These are phyloP conservation scores for Aspergillus olivimuriae DNA, from an alignment of 495 filamentous ascomycete genomes.

Conservation along the genomic window DNA sequence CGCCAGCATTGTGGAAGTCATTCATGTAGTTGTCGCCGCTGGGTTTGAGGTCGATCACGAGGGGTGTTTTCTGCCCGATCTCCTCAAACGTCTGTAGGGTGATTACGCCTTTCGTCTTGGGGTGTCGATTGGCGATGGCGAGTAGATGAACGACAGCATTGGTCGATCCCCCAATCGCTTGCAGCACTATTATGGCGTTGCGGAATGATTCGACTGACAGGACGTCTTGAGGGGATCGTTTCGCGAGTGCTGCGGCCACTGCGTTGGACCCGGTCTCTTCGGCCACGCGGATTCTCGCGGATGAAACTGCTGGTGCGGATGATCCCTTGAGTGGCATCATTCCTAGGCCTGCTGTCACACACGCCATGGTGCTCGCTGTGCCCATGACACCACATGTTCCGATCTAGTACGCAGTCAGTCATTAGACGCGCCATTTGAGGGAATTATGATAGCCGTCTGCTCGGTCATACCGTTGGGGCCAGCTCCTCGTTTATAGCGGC, in stretches of 20 bases:
- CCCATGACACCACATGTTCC: slow-evolving; percentile 68
- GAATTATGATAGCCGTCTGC: too few relatives aligned
- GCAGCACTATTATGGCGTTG: slow-evolving; percentile 63
- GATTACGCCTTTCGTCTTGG: slow-evolving; percentile 45
- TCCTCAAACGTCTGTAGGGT: slow-evolving; percentile 53
- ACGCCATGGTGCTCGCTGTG: slow-evolving; percentile 66
- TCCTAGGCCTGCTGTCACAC: slow-evolving; percentile 55
- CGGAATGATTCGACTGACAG: slow-evolving; percentile 56
- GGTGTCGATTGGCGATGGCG: slow-evolving; percentile 58
- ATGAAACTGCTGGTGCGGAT: slow-evolving; percentile 59
- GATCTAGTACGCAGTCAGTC: slow-evolving; percentile 42
- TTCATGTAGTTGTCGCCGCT: slow-evolving; percentile 67
- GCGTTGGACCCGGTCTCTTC: slow-evolving; percentile 57
- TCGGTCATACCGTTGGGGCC: slow-evolving; percentile 56
- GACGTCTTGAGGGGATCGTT: slow-evolving; percentile 46
- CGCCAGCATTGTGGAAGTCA: slow-evolving; percentile 63
- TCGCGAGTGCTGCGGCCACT: slow-evolving; percentile 36
- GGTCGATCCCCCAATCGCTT: slow-evolving; percentile 63
- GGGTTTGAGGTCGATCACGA: slow-evolving; percentile 64
- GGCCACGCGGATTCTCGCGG: slow-evolving; percentile 54
- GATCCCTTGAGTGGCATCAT: slow-evolving; percentile 59
- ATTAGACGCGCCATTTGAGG: too few relatives aligned
- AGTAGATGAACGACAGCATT: slow-evolving; percentile 63
- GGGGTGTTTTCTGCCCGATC: slow-evolving; percentile 52
- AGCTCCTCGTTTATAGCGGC: slow-evolving; percentile 60